phyloP scores from a whole-genome alignment of 495 filamentous ascomycete genomes.

The Lasiosphaeria miniovina region DNA sequence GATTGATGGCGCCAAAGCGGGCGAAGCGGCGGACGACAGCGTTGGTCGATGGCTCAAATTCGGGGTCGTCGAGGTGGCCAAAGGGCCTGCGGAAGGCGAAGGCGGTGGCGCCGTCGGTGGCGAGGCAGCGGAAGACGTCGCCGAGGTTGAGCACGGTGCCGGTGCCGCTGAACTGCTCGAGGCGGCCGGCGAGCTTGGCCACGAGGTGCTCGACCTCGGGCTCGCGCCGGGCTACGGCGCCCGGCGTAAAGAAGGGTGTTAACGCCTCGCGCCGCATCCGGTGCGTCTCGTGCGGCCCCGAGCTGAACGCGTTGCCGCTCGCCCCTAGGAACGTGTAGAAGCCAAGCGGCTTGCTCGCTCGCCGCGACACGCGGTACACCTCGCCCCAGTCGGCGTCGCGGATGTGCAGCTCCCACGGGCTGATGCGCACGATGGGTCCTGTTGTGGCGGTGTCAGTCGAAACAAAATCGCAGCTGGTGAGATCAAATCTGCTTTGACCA shows the following conservation, averaged over 20 bases:
- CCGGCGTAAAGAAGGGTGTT: slow-evolving; percentile 31
- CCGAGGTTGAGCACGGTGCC: slow-evolving; percentile 23
- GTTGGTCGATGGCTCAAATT: slow-evolving; percentile 27
- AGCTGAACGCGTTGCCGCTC: slow-evolving; percentile 28
- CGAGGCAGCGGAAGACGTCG: slow-evolving; percentile 34
- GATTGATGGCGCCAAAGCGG: slow-evolving; percentile 6
- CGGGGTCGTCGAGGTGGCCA: slow-evolving; percentile 30
- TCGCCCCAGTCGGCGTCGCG: slow-evolving; percentile 33
- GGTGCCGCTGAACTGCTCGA: slow-evolving; percentile 18
- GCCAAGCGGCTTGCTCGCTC: slow-evolving; percentile 35
- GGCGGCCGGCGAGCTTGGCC: slow-evolving; percentile 21
- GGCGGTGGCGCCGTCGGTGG: slow-evolving; percentile 36
- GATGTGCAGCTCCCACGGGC: slow-evolving; percentile 42
- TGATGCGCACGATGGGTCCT: slow-evolving; percentile 57
- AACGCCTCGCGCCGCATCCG: slow-evolving; percentile 34
- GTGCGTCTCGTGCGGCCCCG: slow-evolving; percentile 30
- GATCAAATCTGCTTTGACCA: background rate
- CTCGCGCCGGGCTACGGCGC: slow-evolving; percentile 29
- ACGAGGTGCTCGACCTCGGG: slow-evolving; percentile 25
- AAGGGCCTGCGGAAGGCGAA: slow-evolving; percentile 33
- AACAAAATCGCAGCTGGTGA: background rate
- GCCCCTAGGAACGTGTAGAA: slow-evolving; percentile 35
- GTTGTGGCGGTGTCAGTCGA: background rate
- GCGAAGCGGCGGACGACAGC: slow-evolving; percentile 4
- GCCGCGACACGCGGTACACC: slow-evolving; percentile 28